These are phyloP conservation scores for Colletotrichum sp. DNA, from an alignment of 2,329 filamentous ascomycete genomes.

Conservation along the genomic window DNA sequence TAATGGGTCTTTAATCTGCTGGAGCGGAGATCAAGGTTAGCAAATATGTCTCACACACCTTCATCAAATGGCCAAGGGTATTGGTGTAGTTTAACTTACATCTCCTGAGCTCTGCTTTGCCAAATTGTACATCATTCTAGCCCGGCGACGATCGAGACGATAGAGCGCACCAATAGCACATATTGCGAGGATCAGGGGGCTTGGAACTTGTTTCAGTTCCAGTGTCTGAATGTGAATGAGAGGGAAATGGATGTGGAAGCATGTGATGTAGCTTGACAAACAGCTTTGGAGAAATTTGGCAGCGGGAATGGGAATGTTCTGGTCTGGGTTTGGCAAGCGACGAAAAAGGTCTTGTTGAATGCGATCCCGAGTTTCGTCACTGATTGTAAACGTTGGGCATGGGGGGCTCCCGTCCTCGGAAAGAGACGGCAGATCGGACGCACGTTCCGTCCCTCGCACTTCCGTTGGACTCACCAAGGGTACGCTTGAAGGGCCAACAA, in stretches of 20 bases:
- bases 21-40: neutral
- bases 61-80: neutral
- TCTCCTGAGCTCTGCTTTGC: neutral
- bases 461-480: neutral
- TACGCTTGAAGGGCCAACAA: neutral
- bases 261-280: neutral
- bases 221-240: neutral
- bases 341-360: neutral
- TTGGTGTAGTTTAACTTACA: neutral
- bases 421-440: neutral
- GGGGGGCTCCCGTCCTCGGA: neutral
- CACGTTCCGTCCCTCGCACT: neutral
- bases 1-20: neutral
- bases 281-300: neutral
- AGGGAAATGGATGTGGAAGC: neutral
- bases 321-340: neutral
- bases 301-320: neutral
- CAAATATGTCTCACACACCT: neutral
- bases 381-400: neutral
- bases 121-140: neutral
- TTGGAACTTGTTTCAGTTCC: neutral
- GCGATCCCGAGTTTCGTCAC: neutral
- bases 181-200: neutral
- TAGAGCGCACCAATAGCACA: neutral
- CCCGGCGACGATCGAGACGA: neutral